Percentiles rank a stretch among this genome's conserved stretches.
These are phyloP conservation scores for Vigna mungo DNA, from an alignment of 306 rosid genomes.

Conservation along the genomic window DNA sequence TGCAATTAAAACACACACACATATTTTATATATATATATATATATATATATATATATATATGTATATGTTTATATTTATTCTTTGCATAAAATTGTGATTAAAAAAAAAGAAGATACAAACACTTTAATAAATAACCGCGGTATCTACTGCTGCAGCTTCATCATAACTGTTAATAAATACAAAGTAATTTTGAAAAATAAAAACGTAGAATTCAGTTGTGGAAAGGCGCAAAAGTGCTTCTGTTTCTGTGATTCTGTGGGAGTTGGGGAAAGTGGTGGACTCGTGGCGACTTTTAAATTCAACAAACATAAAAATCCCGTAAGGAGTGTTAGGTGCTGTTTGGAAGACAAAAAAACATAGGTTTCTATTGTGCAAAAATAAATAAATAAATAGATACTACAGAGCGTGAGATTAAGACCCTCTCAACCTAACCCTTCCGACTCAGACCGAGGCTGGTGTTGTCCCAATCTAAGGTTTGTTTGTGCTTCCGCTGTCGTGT, in stretches of 20 bases:
- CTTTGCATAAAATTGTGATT: neutral
- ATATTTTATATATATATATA: no score
- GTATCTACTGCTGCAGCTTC: no score
- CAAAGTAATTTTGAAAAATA: no score
- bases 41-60: no score
- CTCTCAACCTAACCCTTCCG: neutral
- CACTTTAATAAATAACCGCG: no score
- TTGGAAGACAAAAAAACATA: neutral
- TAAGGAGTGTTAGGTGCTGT: neutral
- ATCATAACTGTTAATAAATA: no score
- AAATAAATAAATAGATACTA: neutral
- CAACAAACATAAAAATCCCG: neutral
- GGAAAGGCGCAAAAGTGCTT: neutral
- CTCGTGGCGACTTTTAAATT: conserved; percentile 11
- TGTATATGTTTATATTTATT: no score
- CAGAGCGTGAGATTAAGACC: no score
- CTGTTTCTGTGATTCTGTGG: neutral
- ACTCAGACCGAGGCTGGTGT: neutral
- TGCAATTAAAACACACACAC: no score
- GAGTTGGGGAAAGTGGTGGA: neutral
- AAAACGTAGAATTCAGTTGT: no score
- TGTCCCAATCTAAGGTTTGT: neutral
- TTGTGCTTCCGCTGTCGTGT: no score
- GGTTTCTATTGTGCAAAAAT: neutral
- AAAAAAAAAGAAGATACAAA: no score